Conservation (phyloP, 345 rosid genomes). For the Boechera stricta region DNA sequence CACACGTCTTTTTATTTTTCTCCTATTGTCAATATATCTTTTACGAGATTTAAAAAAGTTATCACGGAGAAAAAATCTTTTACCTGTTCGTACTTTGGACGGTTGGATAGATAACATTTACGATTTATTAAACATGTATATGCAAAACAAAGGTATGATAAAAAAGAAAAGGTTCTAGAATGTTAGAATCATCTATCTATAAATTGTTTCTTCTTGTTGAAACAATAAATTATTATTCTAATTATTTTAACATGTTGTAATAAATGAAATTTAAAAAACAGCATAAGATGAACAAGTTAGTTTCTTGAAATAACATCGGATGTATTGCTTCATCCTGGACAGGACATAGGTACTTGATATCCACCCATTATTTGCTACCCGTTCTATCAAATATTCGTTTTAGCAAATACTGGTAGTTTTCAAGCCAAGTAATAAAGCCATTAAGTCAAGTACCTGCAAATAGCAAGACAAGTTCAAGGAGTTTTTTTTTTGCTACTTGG, state of each 20-base stretch:
- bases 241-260: background rate
- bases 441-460: too few relatives aligned
- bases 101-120: constrained; percentile 24
- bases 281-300: too few relatives aligned
- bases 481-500: too few relatives aligned
- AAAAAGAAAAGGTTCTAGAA: background rate
- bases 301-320: background rate
- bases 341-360: too few relatives aligned
- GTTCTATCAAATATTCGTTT: too few relatives aligned
- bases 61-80: background rate
- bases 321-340: background rate
- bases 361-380: too few relatives aligned
- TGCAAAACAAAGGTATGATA: background rate
- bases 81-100: constrained; percentile 16
- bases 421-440: too few relatives aligned
- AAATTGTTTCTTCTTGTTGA: background rate
- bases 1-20: constrained; percentile 54
- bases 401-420: too few relatives aligned
- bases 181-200: background rate
- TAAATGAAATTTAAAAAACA: background rate
- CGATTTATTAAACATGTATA: background rate
- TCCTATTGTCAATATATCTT: background rate
- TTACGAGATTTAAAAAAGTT: too few relatives aligned
- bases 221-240: background rate
- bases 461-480: too few relatives aligned